Percentiles rank a stretch among this genome's conserved stretches.
Conservation (phyloP, 2,329 filamentous ascomycete genomes). For the Orbilia oligospora region DNA sequence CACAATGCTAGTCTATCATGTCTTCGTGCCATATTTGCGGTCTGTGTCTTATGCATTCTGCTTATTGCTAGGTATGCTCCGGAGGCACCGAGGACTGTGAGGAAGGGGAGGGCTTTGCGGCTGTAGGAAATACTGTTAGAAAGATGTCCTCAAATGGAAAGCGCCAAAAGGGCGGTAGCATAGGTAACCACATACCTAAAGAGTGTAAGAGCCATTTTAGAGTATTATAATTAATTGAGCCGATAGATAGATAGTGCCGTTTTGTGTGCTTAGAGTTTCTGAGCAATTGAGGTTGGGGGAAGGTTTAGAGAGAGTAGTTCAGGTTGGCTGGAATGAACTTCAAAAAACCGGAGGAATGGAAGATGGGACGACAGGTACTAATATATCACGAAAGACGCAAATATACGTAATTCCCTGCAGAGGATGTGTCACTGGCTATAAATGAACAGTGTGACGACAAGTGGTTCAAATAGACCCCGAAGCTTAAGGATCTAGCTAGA, state of each 20-base stretch:
- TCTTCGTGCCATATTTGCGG: conserved; percentile 37
- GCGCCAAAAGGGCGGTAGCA: not conserved
- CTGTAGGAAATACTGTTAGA: conserved; percentile 26
- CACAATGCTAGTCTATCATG: conserved; percentile 47
- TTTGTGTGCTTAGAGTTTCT: not conserved
- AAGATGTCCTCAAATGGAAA: not conserved
- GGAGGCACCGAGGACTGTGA: conserved; percentile 56
- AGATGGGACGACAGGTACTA: not conserved
- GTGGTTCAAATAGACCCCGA: not conserved
- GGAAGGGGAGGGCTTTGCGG: conserved; percentile 53
- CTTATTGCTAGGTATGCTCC: conserved; percentile 55
- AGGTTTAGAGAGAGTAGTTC: not conserved
- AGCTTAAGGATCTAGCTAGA: conserved; percentile 15
- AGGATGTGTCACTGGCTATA: conserved; percentile 4
- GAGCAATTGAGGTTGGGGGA: not conserved
- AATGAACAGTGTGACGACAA: not conserved
- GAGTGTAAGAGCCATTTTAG: conserved; percentile 54
- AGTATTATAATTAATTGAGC: not conserved
- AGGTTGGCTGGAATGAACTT: not conserved
- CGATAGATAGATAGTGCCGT: not conserved
- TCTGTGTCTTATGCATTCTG: conserved; percentile 42
- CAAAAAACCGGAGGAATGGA: conserved; percentile 3
- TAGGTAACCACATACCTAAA: conserved; percentile 43
- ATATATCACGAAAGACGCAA: not conserved
- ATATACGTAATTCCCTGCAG: conserved; percentile 1